Evolutionary conservation across 495 filamentous ascomycete species (phyloP), one percentile per base, ranked within the genome.

Genomic region (Neurospora sp.): DNA sequence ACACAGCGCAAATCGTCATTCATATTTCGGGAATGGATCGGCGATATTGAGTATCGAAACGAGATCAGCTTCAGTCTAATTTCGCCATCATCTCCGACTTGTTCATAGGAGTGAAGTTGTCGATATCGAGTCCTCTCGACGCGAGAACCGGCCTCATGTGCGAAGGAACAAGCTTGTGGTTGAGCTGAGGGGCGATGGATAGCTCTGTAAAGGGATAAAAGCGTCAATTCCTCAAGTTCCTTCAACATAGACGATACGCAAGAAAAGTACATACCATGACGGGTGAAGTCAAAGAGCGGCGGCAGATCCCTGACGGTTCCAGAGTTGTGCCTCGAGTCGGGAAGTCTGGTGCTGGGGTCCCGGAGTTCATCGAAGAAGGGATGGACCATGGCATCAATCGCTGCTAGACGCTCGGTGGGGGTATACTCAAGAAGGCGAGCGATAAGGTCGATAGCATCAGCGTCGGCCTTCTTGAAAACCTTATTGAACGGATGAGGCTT

Each of bases 401-500:
- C 94, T 4, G 93, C 94, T 39, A 98, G 88, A 73, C 96, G 92
- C 83, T 97, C 93, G 7, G 96, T 98, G 17, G 96, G 96, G 0
- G 96, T 99, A 81, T 99, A 99, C 85, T 99, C 96, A 31, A 99
- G 86, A 69, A 99, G 85, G 59, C 90, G 90, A 21, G 94, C 95
- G 81, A 99, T 99, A 74, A 99, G 85, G 78, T 98, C 96, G 79
- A 99, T 97, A 28, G 96, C 96, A 80, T 94, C 93, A 17, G 88
- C 85, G 71, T 96, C 92, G 34, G 96, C 96, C 88, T 93, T 96
- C 72, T 96, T 91, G 89, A 99, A 98, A 28, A 99, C 96, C 88
- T 98, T 99, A 81, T 92, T 94, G 87, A 99, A 99, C 13, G 96
- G 96, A 79, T 99, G 96, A 45, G 96, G 96, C 86, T 99, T 99